Evolutionary conservation across 2,329 filamentous ascomycete species (phyloP), one percentile per base, ranked within the genome.

Genomic region (Akanthomyces uredinophilus): DNA sequence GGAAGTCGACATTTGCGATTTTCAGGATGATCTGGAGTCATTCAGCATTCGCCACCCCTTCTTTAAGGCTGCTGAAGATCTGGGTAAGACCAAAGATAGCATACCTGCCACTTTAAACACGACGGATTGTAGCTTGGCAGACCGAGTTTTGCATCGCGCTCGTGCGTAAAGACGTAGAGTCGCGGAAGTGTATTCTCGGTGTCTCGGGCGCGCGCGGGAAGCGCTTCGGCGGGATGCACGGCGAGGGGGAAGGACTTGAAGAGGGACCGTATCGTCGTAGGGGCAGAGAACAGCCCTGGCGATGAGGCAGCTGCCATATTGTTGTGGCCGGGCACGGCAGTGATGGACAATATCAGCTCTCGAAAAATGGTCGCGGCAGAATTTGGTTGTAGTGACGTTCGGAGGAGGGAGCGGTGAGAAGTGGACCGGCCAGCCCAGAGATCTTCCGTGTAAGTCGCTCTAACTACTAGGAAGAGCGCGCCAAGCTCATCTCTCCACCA

Each of bases 71-170:
- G 53, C 16, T 24, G 7, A 14, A 11, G 10, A 32, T 5, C 24
- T 5, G 4, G 8, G 43, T 60, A 58, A 50, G 39, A 55, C 37
- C 20, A 37, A 11, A 37, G 10, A 54, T 60, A 39, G 74, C 85
- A 67, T 69, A 94, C 92, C 90, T 98, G 95, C 92, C 92, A 98
- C 79, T 94, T 96, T 70, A 98, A 80, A 79, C 95, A 99, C 63
- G 87, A 86, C 13, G 95, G 95, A 73, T 98, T 98, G 77, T 89
- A 96, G 66, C 91, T 96, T 29, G 92, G 90, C 35, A 79, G 77
- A 5, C 86, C 87, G 44, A 71, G 71, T 61, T 74, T 73, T 39
- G 87, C 89, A 68, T 86, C 88, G n/a, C 82, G 77, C 1, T 84
- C 78, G 16, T 82, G 85, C 64, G 85, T 83, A 75, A 97, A 98